Evolutionary conservation across 1,284 basidiomycete genomes (phyloP).

Genomic region (Ustilago nuda): DNA sequence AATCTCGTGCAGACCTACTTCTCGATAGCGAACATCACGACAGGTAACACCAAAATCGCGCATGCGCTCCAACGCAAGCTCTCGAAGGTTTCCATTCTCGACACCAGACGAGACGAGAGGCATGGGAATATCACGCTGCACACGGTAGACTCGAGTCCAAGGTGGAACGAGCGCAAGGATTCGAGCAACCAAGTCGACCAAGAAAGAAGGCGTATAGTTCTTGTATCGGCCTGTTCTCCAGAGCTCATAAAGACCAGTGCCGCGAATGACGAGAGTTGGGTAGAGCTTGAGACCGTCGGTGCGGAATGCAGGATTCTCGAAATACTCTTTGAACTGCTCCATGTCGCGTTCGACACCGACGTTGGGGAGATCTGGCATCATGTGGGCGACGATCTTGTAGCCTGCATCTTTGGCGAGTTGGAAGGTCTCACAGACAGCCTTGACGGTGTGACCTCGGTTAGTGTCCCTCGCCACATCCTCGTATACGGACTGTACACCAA

Average conservation of each 20-base stretch:
- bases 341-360: slow-evolving; percentile 96
- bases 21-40: slow-evolving; percentile 95
- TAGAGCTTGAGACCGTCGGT: slow-evolving; percentile 99
- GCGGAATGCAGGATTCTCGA: slow-evolving; percentile 97
- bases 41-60: slow-evolving; percentile 99
- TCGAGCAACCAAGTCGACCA: slow-evolving; percentile 95
- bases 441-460: slow-evolving; percentile 94
- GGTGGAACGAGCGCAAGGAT: slow-evolving; percentile 97
- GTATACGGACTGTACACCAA: slow-evolving; percentile 98
- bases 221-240: slow-evolving; percentile 98
- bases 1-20: slow-evolving; percentile 99
- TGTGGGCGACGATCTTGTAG: slow-evolving; percentile 85
- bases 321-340: slow-evolving; percentile 97
- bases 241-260: slow-evolving; percentile 95
- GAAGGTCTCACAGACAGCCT: slow-evolving; percentile 96
- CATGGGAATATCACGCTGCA: slow-evolving; percentile 71
- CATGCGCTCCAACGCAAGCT: slow-evolving; percentile 95
- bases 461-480: slow-evolving; percentile 99
- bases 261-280: slow-evolving; percentile 96
- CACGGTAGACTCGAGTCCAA: slow-evolving; percentile 98
- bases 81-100: slow-evolving; percentile 97
- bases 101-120: slow-evolving; percentile 83
- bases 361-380: slow-evolving; percentile 80
- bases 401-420: slow-evolving; percentile 98
- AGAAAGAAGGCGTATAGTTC: slow-evolving; percentile 97